Base-by-base conservation (phyloP, 2,329 filamentous ascomycete species). In the Emergomyces pasteurianus region DNA sequence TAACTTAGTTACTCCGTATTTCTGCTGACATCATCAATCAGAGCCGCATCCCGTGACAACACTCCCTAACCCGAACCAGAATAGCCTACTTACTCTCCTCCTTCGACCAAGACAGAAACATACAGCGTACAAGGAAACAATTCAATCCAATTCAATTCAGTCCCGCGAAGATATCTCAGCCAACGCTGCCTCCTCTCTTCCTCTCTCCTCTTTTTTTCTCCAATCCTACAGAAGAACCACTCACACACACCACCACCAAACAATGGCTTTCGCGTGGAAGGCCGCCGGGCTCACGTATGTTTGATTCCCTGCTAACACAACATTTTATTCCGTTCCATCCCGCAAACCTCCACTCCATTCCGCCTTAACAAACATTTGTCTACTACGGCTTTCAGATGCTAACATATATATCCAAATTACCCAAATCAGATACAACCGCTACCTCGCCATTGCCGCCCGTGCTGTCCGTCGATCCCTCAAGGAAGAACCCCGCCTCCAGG, bases 181-280 rank as follows among this genome's bases (percentile, higher is more conserved):
- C 50, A 3, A 36, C 50, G 28, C 50, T 36, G 10, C 28, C 50
- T 47, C n/a, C 28, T 12, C 28, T 38, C 50, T 38, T 43, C 54
- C 14, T 26, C 46, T 26, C 58, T 26, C n/a, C 21, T 42, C 28
- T 5, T 14, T 26, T 7, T 28, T 18, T 43, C 43, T n/a, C 34
- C 46, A 46, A 2, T 21, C 14, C 64, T 63, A 62, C 61, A 63
- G 60, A 63, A 58, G 9, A n/a, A 16, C 65, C 64, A 63, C 61
- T 62, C 63, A 61, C 63, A 63, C 65, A 66, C 67, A n/a, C n/a
- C n/a, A n/a, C n/a, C 66, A 23, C 63, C 66, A 74, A 84, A 90
- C 84, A 81, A 99, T 97, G 94, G 83, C 88, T 80, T 92, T 92
- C 82, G 90, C 92, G 76, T 99, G 92, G 94, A 97, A 96, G 89